Conservation (phyloP, 768 basidiomycete genomes). For the Rhizopogon sp. region DNA sequence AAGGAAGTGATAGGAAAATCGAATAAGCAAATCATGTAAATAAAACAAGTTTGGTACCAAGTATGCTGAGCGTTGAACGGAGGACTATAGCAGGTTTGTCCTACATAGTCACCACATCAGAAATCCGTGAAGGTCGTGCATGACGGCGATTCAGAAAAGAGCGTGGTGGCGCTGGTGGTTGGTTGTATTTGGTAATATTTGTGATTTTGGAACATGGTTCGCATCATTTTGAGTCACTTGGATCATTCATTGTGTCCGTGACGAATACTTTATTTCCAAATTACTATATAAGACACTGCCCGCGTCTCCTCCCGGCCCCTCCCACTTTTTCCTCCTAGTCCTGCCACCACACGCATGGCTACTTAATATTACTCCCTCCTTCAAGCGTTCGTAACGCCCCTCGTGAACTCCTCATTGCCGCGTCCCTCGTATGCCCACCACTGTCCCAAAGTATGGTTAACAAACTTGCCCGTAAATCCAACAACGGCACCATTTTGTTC, state of each 20-base stretch:
- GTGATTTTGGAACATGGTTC: conserved; percentile 12
- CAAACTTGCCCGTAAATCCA: conserved; percentile 74
- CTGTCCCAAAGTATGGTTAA: conserved; percentile 65
- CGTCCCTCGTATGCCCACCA: conserved; percentile 21
- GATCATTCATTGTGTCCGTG: conserved; percentile 7
- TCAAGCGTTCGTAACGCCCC: not conserved
- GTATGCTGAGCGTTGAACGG: no score
- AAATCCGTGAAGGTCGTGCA: not conserved
- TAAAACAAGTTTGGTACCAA: no score
- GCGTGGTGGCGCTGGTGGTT: conserved; percentile 7
- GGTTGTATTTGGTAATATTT: conserved; percentile 17
- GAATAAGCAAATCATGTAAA: no score
- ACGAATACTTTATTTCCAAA: conserved; percentile 17
- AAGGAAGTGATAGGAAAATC: no score
- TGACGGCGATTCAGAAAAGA: not conserved
- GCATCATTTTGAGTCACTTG: conserved; percentile 29
- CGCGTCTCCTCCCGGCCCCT: conserved; percentile 15
- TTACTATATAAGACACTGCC: conserved; percentile 41
- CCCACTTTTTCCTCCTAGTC: conserved; percentile 13
- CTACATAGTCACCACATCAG: no score
- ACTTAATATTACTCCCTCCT: conserved; percentile 22
- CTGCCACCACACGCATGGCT: conserved; percentile 32
- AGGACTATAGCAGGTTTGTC: no score
- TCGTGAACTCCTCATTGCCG: conserved; percentile 14
- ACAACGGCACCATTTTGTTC: conserved; percentile 84